Evolutionary conservation across 805 yeast genomes (phyloP), one percentile per base, ranked within the genome.

Genomic region (Vanderwaltozyma verrucispora): DNA sequence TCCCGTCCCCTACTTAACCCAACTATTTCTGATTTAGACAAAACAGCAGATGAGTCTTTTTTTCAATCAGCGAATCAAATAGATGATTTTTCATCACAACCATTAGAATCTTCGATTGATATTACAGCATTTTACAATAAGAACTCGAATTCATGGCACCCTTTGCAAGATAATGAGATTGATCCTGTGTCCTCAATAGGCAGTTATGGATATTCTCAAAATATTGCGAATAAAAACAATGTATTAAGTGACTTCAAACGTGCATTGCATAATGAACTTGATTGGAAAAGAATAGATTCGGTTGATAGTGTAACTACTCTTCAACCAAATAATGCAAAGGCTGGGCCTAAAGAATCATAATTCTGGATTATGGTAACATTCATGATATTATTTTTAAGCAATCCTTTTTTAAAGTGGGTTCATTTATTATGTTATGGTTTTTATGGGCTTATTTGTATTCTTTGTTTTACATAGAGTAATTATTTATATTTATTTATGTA

Each of bases 51-150:
- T 28, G 54, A 51, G 30, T 46, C 58, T n/a, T 43, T 45, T 12
- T 38, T 45, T 14, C 49, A 48, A 32, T 54, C 64, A 8, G 45
- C 51, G 19, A 65, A 60, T 23, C 57, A 63, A 0, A 42, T 55
- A 14, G 30, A 32, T 10, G 50, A 49, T 13, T 39, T 40, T 26
- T 29, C 43, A 1, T 47, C 42, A 21, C 38, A 37, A 5, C 47
- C 56, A 8, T 35, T 50, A 3, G 59, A 59, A 33, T 46, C 60
- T 0, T 57, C 66, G 3, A 60, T 61, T 27, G 68, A 63, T 40
- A 60, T 63, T 5, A 63, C 67, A 1, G 62, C 65, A 1, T 45
- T 64, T 29, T 62, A 60, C 33, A 50, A 48, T 15, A 43, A 49
- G 14, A 53, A 50, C 37, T 43, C 53, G 14, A 48, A 42, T 32